These are phyloP conservation scores for Mycena filopes DNA, from an alignment of 768 basidiomycete species.

Conservation along the genomic window DNA sequence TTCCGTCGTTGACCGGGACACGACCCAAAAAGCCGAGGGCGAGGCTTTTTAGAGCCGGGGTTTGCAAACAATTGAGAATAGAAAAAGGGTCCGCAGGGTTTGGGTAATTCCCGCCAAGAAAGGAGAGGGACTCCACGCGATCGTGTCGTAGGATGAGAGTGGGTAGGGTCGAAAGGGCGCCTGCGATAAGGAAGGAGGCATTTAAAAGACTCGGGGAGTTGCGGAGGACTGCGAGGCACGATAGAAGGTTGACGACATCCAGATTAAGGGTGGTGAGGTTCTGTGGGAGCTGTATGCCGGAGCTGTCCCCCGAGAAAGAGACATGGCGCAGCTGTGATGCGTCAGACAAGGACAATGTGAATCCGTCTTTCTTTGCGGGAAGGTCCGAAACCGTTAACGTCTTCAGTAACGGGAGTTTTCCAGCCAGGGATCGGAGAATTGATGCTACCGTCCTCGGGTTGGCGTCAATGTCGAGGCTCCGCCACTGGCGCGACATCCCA, in stretches of 20 bases:
- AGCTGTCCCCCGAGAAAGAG: not conserved
- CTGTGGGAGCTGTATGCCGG: not conserved
- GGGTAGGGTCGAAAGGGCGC: not conserved
- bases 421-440: not conserved
- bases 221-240: not conserved
- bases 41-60: slow-evolving; percentile 9
- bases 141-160: not conserved
- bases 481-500: not conserved
- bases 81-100: not conserved
- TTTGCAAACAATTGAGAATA: not conserved
- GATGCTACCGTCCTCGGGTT: no score
- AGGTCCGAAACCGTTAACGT: not conserved
- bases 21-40: not conserved
- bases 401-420: not conserved
- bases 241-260: not conserved
- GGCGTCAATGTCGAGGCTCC: not conserved
- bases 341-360: not conserved
- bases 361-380: no score
- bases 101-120: not conserved
- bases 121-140: not conserved
- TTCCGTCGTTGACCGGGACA: not conserved
- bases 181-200: not conserved
- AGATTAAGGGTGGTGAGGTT: not conserved
- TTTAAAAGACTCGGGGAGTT: not conserved
- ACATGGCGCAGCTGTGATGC: slow-evolving; percentile 3